Conservation (phyloP, 2,329 filamentous ascomycete species). For the Colletotrichum sp. region DNA sequence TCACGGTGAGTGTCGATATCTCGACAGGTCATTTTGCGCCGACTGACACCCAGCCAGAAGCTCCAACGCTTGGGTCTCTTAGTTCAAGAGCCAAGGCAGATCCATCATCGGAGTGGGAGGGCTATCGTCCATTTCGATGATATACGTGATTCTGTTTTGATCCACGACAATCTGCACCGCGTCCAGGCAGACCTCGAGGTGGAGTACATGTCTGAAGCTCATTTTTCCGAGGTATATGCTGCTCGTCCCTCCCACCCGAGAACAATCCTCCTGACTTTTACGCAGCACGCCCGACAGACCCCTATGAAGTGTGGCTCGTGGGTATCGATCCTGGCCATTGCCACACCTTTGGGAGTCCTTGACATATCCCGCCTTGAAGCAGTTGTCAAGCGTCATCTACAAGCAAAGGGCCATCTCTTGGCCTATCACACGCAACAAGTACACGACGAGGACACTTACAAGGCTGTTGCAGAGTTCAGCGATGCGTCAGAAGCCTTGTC, state of each 20-base stretch:
- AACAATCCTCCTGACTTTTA: neutral
- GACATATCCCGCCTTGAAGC: neutral
- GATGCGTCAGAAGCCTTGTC: neutral
- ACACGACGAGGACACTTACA: neutral
- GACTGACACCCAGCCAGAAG: slow-evolving; percentile 17
- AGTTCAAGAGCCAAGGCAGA: slow-evolving; percentile 41
- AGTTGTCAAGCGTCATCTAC: slow-evolving; percentile 1
- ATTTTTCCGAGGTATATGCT: slow-evolving; percentile 45
- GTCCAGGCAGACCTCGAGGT: slow-evolving; percentile 52
- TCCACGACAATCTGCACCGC: slow-evolving; percentile 50
- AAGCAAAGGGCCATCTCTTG: slow-evolving; percentile 3
- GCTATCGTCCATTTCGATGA: slow-evolving; percentile 64
- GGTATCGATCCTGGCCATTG: slow-evolving; percentile 5
- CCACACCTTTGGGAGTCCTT: neutral
- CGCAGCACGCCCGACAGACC: neutral
- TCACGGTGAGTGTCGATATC: slow-evolving; percentile 44
- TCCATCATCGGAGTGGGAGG: slow-evolving; percentile 38
- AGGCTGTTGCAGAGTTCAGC: slow-evolving; percentile 5
- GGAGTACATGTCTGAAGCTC: slow-evolving; percentile 47
- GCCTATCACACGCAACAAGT: neutral
- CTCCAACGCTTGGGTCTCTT: slow-evolving; percentile 30
- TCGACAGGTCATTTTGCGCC: neutral
- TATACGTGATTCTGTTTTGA: slow-evolving; percentile 61
- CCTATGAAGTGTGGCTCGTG: neutral
- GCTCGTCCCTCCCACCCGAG: neutral